phyloP scores from a whole-genome alignment of 305 asterid species.

The Solanum hybrid region DNA sequence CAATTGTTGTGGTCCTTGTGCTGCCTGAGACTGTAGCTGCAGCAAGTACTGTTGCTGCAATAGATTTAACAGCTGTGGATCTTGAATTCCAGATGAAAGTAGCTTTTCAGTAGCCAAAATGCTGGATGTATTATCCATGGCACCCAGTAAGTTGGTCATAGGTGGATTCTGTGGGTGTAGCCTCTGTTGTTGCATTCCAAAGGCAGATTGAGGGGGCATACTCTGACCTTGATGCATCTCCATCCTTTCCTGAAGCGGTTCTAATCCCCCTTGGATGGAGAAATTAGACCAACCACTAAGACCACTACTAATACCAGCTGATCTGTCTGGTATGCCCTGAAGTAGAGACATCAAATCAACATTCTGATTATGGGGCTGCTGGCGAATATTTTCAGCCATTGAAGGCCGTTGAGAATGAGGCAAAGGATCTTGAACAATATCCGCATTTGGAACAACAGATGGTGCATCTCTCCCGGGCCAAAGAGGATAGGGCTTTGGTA shows the following conservation, averaged over 20 bases:
- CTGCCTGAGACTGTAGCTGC: constrained; percentile 54
- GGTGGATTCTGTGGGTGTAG: constrained; percentile 42
- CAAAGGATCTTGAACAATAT: constrained; percentile 33
- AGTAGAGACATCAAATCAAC: constrained; percentile 47
- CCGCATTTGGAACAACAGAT: constrained; percentile 30
- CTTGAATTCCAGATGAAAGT: constrained; percentile 45
- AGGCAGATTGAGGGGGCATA: constrained; percentile 42
- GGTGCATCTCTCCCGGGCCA: constrained; percentile 56
- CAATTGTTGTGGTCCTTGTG: constrained; percentile 51
- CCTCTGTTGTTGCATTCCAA: constrained; percentile 51
- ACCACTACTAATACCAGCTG: constrained; percentile 35
- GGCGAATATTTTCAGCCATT: constrained; percentile 32
- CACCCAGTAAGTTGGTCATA: constrained; percentile 26
- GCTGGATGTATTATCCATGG: constrained; percentile 35
- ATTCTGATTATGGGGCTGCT: constrained; percentile 39
- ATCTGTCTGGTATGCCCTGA: constrained; percentile 48
- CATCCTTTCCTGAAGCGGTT: constrained; percentile 43
- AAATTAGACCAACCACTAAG: constrained; percentile 48
- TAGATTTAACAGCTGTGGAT: constrained; percentile 51
- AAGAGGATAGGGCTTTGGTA: constrained; percentile 36
- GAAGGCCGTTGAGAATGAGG: constrained; percentile 36
- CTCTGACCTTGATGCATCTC: constrained; percentile 43
- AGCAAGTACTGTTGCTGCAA: constrained; percentile 60
- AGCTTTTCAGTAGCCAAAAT: constrained; percentile 41
- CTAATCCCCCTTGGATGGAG: constrained; percentile 47